phyloP scores from a whole-genome alignment of 345 rosid species.

The Gossypium raimondii region DNA sequence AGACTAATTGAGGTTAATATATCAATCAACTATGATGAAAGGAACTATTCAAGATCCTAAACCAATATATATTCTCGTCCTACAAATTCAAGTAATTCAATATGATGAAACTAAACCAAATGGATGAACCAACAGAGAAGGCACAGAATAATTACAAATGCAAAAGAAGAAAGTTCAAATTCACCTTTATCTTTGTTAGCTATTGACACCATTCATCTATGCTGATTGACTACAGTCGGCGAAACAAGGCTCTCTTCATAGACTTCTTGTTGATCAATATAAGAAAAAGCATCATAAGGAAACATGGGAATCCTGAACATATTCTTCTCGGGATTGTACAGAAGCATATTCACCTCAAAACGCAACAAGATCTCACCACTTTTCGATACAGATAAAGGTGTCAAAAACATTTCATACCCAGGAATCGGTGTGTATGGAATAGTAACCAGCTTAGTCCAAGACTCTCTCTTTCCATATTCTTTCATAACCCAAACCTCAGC shows the following conservation, averaged over 20 bases:
- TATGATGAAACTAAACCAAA: slow-evolving; percentile 5
- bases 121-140: background rate
- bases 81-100: background rate
- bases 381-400: background rate
- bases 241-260: slow-evolving; percentile 17
- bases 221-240: background rate
- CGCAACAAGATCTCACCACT: slow-evolving; percentile 11
- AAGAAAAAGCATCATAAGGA: background rate
- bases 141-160: background rate
- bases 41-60: background rate
- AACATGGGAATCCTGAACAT: background rate
- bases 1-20: background rate
- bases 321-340: background rate
- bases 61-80: background rate
- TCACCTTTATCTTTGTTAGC: background rate
- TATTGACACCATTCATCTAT: background rate
- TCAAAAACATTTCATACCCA: background rate
- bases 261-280: background rate
- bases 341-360: background rate
- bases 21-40: background rate
- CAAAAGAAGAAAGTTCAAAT: background rate
- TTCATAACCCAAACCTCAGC: slow-evolving; percentile 14
- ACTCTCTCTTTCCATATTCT: slow-evolving; percentile 13
- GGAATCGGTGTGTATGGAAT: background rate
- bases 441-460: slow-evolving; percentile 12